A percentile compares a stretch with the other conserved stretches of the same genome.
Evolutionary conservation across 2,329 filamentous ascomycete species (phyloP).

Genomic region (Rhytidhysteron rufulum): DNA sequence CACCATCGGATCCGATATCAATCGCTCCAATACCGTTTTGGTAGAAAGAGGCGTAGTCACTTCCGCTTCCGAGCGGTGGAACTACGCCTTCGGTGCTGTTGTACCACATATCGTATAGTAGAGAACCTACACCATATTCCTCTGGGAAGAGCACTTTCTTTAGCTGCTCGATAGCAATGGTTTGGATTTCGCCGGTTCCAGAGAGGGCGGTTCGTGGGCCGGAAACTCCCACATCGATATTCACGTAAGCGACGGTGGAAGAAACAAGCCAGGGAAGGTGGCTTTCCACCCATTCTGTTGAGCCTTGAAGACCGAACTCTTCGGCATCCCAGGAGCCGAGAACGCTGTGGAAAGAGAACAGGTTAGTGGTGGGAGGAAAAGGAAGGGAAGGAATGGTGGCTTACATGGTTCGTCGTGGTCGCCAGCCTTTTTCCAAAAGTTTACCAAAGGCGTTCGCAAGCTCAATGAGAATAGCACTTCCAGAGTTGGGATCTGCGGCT

Average conservation of each 20-base stretch:
- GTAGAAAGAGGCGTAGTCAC: conserved; percentile 40
- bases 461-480: conserved; percentile 43
- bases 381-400: neutral
- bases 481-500: conserved; percentile 46
- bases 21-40: conserved; percentile 35
- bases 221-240: conserved; percentile 16
- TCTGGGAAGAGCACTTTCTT: conserved; percentile 18
- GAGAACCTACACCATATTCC: conserved; percentile 18
- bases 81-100: conserved; percentile 24
- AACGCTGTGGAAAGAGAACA: conserved; percentile 7
- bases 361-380: neutral
- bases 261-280: conserved; percentile 20
- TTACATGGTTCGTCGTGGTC: conserved; percentile 41
- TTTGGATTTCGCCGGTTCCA: conserved; percentile 15
- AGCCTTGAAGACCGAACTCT: conserved; percentile 32
- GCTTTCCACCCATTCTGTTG: conserved; percentile 36
- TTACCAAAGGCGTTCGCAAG: conserved; percentile 43
- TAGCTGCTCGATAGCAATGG: conserved; percentile 16
- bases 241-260: conserved; percentile 21
- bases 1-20: conserved; percentile 13
- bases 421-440: conserved; percentile 44
- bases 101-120: conserved; percentile 39
- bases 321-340: conserved; percentile 20
- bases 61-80: conserved; percentile 36
- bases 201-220: conserved; percentile 14